phyloP scores from a whole-genome alignment of 306 rosid species.

The Myrica gale region DNA sequence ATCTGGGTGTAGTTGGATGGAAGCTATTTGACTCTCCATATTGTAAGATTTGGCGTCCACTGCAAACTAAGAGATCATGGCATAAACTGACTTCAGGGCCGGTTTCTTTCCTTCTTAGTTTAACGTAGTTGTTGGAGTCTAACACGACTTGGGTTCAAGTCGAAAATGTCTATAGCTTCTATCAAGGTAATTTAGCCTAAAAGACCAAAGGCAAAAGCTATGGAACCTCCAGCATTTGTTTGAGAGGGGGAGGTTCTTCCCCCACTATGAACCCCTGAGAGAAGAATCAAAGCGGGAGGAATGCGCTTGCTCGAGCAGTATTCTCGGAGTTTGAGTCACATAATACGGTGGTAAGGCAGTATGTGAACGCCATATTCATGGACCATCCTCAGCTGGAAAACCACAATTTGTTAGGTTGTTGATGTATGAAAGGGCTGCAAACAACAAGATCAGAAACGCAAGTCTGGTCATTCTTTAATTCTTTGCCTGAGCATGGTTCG shows the following conservation, averaged over 20 bases:
- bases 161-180: background rate
- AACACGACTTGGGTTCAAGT: background rate
- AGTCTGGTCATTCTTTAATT: background rate
- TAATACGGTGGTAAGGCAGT: too few relatives aligned
- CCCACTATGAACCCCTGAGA: too few relatives aligned
- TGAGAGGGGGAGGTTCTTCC: too few relatives aligned
- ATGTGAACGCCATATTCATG: background rate
- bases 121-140: background rate
- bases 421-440: background rate
- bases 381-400: background rate
- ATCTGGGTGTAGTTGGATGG: slow-evolving; percentile 70
- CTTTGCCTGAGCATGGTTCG: background rate
- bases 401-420: background rate
- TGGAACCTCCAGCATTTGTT: background rate
- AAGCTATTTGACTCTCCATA: slow-evolving; percentile 19
- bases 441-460: background rate
- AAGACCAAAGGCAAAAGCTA: background rate
- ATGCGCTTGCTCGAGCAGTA: too few relatives aligned
- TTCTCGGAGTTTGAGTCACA: too few relatives aligned
- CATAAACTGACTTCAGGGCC: background rate
- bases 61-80: background rate
- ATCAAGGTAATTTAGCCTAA: background rate
- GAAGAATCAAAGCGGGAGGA: too few relatives aligned
- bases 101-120: slow-evolving; percentile 6
- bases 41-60: slow-evolving; percentile 12